Conservation (phyloP, 352 stramenopile genomes). For the Phytophthora ohioensis region DNA sequence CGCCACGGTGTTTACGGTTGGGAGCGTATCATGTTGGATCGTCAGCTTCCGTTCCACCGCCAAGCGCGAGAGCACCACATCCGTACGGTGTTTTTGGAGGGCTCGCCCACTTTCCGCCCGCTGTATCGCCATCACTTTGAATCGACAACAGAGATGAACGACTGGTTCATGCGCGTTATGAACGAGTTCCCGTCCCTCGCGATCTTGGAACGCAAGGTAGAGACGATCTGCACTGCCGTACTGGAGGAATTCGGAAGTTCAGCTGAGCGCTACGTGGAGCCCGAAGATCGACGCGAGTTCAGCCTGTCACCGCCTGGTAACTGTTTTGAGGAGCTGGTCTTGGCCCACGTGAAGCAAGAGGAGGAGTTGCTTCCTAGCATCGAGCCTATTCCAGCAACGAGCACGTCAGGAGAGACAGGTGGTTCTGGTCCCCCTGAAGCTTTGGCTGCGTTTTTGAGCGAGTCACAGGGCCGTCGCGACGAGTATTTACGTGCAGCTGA, state of each 20-base stretch:
- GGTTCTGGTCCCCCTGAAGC: constrained; percentile 24
- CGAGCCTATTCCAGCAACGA: constrained; percentile 10
- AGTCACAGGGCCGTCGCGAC: constrained; percentile 52
- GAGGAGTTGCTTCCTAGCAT: constrained; percentile 48
- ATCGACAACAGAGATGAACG: constrained; percentile 50
- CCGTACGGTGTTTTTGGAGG: constrained; percentile 75
- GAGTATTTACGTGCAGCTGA: constrained; percentile 54
- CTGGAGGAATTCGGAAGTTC: constrained; percentile 24
- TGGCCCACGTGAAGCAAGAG: constrained; percentile 45
- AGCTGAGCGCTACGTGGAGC: constrained; percentile 58
- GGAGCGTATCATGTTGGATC: constrained; percentile 75
- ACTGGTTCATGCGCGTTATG: constrained; percentile 69
- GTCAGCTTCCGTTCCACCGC: constrained; percentile 78
- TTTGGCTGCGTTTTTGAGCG: constrained; percentile 38
- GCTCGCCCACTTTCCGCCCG: constrained; percentile 55
- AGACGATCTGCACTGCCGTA: constrained; percentile 62
- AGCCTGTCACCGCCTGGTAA: constrained; percentile 68
- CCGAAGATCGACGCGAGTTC: constrained; percentile 67
- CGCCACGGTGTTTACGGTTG: constrained; percentile 77
- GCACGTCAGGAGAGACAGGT: constrained; percentile 1
- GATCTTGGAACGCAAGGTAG: constrained; percentile 77
- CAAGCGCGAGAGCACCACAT: constrained; percentile 77
- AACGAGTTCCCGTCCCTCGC: constrained; percentile 83
- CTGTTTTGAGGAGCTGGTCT: constrained; percentile 59
- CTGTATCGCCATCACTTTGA: constrained; percentile 75